These are phyloP conservation scores for Cinchona pubescens DNA, from an alignment of 257 asterid genomes.

Conservation along the genomic window DNA sequence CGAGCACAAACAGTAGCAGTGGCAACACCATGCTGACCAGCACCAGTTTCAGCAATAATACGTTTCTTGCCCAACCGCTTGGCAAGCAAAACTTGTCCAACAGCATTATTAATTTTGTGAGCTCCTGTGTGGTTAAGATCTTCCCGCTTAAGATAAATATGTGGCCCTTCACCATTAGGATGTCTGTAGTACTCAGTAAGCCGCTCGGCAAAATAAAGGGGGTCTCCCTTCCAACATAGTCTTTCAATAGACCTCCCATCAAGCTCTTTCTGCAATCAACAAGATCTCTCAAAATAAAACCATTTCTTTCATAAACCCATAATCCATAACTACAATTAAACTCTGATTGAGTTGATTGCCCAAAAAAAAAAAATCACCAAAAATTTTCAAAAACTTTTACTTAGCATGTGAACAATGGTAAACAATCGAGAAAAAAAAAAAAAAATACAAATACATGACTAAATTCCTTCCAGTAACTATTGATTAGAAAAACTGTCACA, in stretches of 20 bases:
- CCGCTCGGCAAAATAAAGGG: constrained; percentile 93
- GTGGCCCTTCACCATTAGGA: constrained; percentile 78
- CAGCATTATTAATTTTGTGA: constrained; percentile 90
- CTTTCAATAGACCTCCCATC: constrained; percentile 72
- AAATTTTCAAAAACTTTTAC: neutral
- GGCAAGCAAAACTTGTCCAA: constrained; percentile 89
- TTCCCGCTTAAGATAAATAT: constrained; percentile 78
- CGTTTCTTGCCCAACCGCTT: constrained; percentile 87
- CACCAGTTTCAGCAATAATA: constrained; percentile 94
- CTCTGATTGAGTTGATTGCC: neutral
- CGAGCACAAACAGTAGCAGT: constrained; percentile 98
- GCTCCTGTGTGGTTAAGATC: constrained; percentile 98
- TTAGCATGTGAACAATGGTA: neutral
- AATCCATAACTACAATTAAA: neutral
- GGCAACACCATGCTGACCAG: constrained; percentile 99
- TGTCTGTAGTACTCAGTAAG: constrained; percentile 80
- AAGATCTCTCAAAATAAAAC: neutral
- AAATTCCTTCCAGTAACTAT: too few species aligned
- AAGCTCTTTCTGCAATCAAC: constrained; percentile 62
- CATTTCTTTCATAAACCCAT: neutral
- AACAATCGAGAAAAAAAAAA: too few species aligned
- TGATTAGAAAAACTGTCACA: neutral
- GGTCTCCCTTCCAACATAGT: constrained; percentile 94
- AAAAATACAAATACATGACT: neutral
- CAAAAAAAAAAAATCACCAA: constrained; percentile 5